Evolutionary conservation across 495 filamentous ascomycete species (phyloP).

Genomic region (Daldinia caldariorum): DNA sequence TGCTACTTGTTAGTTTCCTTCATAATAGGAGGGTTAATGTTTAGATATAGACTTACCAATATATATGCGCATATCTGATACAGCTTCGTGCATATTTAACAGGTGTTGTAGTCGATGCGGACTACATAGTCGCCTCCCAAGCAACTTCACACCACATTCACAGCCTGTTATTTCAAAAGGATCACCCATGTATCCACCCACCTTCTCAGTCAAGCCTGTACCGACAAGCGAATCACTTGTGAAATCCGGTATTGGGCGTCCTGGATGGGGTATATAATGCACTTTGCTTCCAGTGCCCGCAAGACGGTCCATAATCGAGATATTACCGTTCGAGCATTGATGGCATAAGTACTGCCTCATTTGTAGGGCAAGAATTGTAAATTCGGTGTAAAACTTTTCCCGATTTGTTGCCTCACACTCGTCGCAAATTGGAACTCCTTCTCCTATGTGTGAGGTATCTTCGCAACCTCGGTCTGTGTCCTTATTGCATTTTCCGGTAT

Average conservation of each 20-base stretch:
- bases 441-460: conserved; percentile 1
- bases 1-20: too few species aligned
- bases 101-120: conserved; percentile 26
- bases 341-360: conserved; percentile 17
- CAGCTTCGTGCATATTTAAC: background rate
- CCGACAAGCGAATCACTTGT: background rate
- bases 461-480: conserved; percentile 1
- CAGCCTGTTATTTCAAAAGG: conserved; percentile 17
- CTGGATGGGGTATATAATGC: background rate
- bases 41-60: too few species aligned
- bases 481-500: background rate
- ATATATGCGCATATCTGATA: conserved; percentile 4
- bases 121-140: conserved; percentile 16
- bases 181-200: background rate
- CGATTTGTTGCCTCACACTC: background rate
- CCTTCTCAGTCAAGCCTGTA: background rate
- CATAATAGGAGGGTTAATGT: too few species aligned
- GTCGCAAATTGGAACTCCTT: conserved; percentile 11
- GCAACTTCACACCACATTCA: conserved; percentile 10
- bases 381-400: background rate
- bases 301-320: background rate
- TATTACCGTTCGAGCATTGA: background rate
- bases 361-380: background rate
- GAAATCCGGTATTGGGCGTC: background rate
- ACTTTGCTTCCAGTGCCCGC: background rate